A percentile compares a stretch with the other conserved stretches of the same genome.
Conservation (phyloP, 306 rosid species). For the Quercus gilva region DNA sequence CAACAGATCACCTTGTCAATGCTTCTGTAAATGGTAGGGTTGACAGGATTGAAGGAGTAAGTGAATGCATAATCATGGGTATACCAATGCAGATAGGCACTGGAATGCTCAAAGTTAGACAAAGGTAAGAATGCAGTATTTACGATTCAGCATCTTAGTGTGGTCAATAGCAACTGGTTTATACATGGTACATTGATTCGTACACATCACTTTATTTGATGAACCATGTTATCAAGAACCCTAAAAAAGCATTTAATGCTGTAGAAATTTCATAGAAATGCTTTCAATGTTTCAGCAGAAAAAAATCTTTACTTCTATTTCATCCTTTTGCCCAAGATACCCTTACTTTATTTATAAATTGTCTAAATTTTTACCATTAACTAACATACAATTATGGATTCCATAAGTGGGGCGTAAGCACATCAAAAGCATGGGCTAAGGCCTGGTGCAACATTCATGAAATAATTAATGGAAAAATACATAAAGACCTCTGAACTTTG, state of each 20-base stretch:
- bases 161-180: too few species aligned
- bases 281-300: background rate
- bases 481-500: background rate
- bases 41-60: conserved; percentile 83
- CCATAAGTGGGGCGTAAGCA: background rate
- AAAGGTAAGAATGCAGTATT: conserved; percentile 52
- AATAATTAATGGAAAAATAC: background rate
- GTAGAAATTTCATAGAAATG: background rate
- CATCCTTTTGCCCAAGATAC: background rate
- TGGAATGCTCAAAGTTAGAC: conserved; percentile 81
- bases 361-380: background rate
- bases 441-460: background rate
- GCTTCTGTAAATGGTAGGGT: conserved; percentile 69
- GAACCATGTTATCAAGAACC: background rate
- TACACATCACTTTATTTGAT: background rate
- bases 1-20: conserved; percentile 72
- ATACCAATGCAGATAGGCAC: conserved; percentile 83
- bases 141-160: background rate
- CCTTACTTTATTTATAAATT: background rate
- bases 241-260: background rate
- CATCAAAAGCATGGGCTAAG: background rate
- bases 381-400: background rate
- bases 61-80: conserved; percentile 92
- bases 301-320: background rate
- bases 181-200: too few species aligned